Evolutionary conservation across 352 stramenopile species (phyloP).

Genomic region (Blastocystis sp.): DNA sequence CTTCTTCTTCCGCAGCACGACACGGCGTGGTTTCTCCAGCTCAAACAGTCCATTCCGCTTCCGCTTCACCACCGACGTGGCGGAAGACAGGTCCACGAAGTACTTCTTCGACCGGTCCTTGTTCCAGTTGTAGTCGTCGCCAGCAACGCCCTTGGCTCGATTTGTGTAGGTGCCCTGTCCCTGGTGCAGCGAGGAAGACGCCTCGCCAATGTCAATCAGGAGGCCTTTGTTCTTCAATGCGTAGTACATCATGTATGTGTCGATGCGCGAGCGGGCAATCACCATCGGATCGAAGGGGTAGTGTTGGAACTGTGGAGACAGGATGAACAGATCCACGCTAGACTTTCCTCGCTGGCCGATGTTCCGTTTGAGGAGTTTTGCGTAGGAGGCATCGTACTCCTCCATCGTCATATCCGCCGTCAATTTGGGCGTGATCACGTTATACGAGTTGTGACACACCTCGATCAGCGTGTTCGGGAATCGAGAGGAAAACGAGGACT

Average conservation of each 20-base stretch:
- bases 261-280: conserved; percentile 52
- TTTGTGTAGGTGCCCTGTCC: conserved; percentile 27
- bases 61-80: background rate
- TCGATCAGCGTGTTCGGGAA: conserved; percentile 24
- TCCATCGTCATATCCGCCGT: background rate
- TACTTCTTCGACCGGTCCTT: background rate
- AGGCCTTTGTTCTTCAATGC: background rate
- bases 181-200: conserved; percentile 16
- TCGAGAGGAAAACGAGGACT: background rate
- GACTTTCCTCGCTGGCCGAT: conserved; percentile 10
- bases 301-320: conserved; percentile 2
- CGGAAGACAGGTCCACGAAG: background rate
- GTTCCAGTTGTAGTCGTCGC: conserved; percentile 58
- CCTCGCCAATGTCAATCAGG: background rate
- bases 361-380: background rate
- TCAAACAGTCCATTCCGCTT: background rate
- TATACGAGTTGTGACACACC: conserved; percentile 47
- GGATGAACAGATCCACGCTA: conserved; percentile 55
- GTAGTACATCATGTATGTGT: conserved; percentile 63
- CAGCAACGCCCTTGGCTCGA: background rate
- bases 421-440: background rate
- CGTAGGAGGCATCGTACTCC: background rate
- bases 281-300: conserved; percentile 16
- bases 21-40: background rate
- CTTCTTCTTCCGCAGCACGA: conserved; percentile 25